Conservation (phyloP, 371 early-diverging fungal species). For the Chytridium lagenaria region DNA sequence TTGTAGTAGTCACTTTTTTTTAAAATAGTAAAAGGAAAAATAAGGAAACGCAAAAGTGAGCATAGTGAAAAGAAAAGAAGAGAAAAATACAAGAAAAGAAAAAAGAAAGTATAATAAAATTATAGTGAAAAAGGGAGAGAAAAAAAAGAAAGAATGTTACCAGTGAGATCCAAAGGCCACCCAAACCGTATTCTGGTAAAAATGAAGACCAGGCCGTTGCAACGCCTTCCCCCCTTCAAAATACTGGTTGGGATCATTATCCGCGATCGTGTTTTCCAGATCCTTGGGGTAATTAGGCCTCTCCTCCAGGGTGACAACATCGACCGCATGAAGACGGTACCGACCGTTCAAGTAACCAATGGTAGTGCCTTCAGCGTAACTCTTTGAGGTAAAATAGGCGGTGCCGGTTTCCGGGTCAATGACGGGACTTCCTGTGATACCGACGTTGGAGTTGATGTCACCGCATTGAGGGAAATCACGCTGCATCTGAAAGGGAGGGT, state of each 20-base stretch:
- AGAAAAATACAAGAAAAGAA: too few species aligned
- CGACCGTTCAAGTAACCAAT: not conserved
- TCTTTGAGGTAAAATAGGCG: constrained; percentile 29
- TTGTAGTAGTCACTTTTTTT: constrained; percentile 23
- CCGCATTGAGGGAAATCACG: constrained; percentile 8
- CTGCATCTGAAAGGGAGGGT: not conserved
- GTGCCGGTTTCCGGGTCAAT: constrained; percentile 23
- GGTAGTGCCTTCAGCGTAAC: constrained; percentile 8
- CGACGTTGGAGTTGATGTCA: constrained; percentile 27
- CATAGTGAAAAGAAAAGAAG: not conserved
- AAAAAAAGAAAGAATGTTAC: not conserved
- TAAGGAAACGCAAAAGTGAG: not conserved
- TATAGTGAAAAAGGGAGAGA: not conserved
- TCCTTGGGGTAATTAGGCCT: constrained; percentile 20
- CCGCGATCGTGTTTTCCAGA: not conserved
- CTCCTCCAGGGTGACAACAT: constrained; percentile 17
- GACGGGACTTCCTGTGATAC: constrained; percentile 27
- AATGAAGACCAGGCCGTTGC: constrained; percentile 26
- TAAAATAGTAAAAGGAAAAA: not conserved
- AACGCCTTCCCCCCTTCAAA: constrained; percentile 17
- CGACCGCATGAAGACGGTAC: constrained; percentile 23
- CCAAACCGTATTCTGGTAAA: constrained; percentile 1
- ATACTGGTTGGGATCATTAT: constrained; percentile 18
- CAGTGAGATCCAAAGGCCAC: constrained; percentile 16
- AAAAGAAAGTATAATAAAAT: too few species aligned